Evolutionary conservation across 805 yeast genomes (phyloP).

Genomic region (Limtongia smithiae): DNA sequence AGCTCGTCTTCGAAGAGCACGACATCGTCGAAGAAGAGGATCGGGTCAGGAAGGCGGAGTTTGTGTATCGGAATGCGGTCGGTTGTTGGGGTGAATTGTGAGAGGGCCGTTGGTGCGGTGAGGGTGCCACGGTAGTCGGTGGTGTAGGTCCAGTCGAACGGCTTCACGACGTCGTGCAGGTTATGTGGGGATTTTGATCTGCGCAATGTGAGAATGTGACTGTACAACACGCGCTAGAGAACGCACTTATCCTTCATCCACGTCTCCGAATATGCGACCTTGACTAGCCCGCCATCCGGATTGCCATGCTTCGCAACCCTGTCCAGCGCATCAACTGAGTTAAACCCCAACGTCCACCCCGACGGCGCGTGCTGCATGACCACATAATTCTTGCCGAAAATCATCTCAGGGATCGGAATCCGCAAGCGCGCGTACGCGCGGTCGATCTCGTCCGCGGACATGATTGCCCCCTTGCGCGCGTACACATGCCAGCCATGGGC

Average conservation of each 20-base stretch:
- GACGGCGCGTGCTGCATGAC: constrained; percentile 45
- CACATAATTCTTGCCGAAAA: constrained; percentile 79
- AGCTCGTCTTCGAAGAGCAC: constrained; percentile 89
- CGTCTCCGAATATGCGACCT: constrained; percentile 82
- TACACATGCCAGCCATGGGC: constrained; percentile 64
- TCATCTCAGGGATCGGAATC: constrained; percentile 95
- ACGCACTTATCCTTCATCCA: constrained; percentile 53
- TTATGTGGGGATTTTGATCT: constrained; percentile 36
- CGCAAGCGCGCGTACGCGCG: constrained; percentile 55
- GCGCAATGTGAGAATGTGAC: too few relatives aligned
- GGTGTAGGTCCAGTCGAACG: constrained; percentile 96
- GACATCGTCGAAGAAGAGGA: constrained; percentile 83
- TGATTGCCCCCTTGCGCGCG: constrained; percentile 71
- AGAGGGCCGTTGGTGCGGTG: constrained; percentile 9
- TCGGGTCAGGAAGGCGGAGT: constrained; percentile 73
- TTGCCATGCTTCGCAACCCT: constrained; percentile 54
- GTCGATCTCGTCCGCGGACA: constrained; percentile 71
- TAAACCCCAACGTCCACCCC: constrained; percentile 56
- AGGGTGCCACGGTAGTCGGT: constrained; percentile 64
- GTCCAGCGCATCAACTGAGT: constrained; percentile 71
- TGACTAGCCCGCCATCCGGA: constrained; percentile 44
- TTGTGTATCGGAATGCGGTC: constrained; percentile 63
- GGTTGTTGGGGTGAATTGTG: constrained; percentile 36
- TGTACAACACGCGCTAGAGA: too few relatives aligned
- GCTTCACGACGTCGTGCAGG: constrained; percentile 62